phyloP scores from a whole-genome alignment of 2,329 filamentous ascomycete species.

The Thielaviopsis musarum region DNA sequence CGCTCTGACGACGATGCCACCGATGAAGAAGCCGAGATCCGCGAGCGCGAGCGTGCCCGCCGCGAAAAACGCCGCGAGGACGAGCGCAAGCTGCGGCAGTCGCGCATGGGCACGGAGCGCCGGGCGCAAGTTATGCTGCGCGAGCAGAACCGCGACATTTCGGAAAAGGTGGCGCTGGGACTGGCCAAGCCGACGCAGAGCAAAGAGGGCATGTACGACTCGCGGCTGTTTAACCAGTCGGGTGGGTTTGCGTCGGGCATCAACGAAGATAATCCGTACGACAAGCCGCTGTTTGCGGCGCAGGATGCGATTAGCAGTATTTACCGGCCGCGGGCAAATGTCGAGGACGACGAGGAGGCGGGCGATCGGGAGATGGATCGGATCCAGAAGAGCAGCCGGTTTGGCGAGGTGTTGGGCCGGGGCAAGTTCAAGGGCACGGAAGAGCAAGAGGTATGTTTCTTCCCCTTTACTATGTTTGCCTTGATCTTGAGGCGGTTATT shows the following conservation, averaged over 20 bases:
- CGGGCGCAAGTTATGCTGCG: conserved; percentile 83
- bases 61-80: conserved; percentile 66
- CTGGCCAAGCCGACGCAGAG: conserved; percentile 87
- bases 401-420: conserved; percentile 69
- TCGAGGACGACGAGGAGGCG: conserved; percentile 60
- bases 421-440: conserved; percentile 82
- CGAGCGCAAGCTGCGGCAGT: conserved; percentile 80
- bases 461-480: background rate
- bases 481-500: no score
- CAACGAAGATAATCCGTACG: conserved; percentile 95
- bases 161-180: conserved; percentile 88
- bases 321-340: conserved; percentile 63
- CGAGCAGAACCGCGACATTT: conserved; percentile 92
- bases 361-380: conserved; percentile 73
- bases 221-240: conserved; percentile 81
- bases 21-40: conserved; percentile 49
- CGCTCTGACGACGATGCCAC: conserved; percentile 19
- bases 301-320: conserved; percentile 91
- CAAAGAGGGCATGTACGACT: conserved; percentile 93
- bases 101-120: conserved; percentile 86
- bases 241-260: conserved; percentile 82
- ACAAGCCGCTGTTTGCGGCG: conserved; percentile 90
- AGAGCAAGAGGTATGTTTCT: conserved; percentile 53
- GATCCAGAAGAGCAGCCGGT: conserved; percentile 71
- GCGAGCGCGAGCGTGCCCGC: conserved; percentile 61